Evolutionary conservation across 1,284 basidiomycete genomes (phyloP).

Genomic region (Takashimella tepidaria): DNA sequence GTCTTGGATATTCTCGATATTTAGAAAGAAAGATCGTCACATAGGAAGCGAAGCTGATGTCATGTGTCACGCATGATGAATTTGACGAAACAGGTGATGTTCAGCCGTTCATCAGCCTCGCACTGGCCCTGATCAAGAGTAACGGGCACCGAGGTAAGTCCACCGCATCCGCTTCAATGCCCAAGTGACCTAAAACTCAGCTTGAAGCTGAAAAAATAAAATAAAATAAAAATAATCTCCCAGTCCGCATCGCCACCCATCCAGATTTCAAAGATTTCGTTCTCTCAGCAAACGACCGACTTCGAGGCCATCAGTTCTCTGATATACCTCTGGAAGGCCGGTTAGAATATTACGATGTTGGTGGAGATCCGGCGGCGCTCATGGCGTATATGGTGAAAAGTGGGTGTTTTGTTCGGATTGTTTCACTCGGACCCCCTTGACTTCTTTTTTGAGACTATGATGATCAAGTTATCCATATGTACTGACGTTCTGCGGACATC

Average conservation of each 20-base stretch:
- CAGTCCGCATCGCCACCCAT: conserved; percentile 62
- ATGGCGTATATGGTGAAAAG: conserved; percentile 48
- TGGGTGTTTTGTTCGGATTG: conserved; percentile 40
- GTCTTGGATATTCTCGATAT: neutral
- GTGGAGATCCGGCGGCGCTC: conserved; percentile 43
- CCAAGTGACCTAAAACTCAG: no score
- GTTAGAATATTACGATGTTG: conserved; percentile 41
- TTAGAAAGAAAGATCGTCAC: no score
- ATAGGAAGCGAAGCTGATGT: no score
- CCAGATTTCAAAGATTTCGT: conserved; percentile 60
- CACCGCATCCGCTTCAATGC: no score
- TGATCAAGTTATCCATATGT: neutral
- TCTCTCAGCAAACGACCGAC: conserved; percentile 50
- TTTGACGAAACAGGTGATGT: conserved; percentile 55
- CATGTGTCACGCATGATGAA: neutral
- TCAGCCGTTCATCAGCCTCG: conserved; percentile 64
- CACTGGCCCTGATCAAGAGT: conserved; percentile 53
- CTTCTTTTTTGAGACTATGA: no score
- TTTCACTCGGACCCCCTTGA: conserved; percentile 33
- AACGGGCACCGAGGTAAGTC: conserved; percentile 51
- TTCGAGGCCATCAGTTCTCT: conserved; percentile 53
- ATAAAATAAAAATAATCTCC: no score
- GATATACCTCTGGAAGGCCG: conserved; percentile 37
- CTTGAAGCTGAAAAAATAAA: no score
- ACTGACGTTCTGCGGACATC: conserved; percentile 3